Evolutionary conservation across 2,329 filamentous ascomycete species (phyloP), one percentile per base, ranked within the genome.

Genomic region (Fusarium longipes): DNA sequence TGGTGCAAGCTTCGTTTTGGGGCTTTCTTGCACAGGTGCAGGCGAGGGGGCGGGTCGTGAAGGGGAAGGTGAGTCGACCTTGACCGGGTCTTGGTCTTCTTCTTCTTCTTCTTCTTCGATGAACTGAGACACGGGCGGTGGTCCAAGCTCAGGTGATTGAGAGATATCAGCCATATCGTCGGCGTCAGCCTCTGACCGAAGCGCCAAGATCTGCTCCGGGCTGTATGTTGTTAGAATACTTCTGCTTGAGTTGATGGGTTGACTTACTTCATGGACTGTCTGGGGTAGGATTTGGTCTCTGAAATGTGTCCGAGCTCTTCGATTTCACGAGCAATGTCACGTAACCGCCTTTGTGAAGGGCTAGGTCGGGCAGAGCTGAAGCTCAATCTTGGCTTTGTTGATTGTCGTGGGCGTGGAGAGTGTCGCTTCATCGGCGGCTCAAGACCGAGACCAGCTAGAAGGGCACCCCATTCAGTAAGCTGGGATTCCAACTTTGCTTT

Each of bases 401-500:
- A 77, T 59, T 77, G 84, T 42, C 80, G 77, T 18, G 76, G 72
- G 68, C 75, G 75, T 54, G 80, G 77, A 67, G 80, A 78, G 39
- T 80, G 81, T 61, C 81, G 76, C 72, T 86, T 86, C 67, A 78
- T 77, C 18, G 87, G 84, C 33, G 87, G 86, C 69, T 89, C 86
- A 38, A 84, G 73, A 8, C 89, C 90, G 40, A 95, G 82, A 27
- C 86, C 85, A 42, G 86, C 87, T 12, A 96, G 84, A 67, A 95
- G 81, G 5, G 84, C 82, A 29, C 87, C 85, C 78, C 93, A 86
- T 80, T 94, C 91, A 32, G 85, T 80, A 20, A 96, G 82, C 78
- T 94, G 93, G 4, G 85, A 83, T 74, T 93, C 89, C 65, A 96
- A 82, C 76, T 89, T 87, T 43, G 84, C 83, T 75, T 90, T 93